A percentile compares a stretch with the other conserved stretches of the same genome.
Conservation (phyloP, 208 protist species). For the Acanthamoeba lenticulata region DNA sequence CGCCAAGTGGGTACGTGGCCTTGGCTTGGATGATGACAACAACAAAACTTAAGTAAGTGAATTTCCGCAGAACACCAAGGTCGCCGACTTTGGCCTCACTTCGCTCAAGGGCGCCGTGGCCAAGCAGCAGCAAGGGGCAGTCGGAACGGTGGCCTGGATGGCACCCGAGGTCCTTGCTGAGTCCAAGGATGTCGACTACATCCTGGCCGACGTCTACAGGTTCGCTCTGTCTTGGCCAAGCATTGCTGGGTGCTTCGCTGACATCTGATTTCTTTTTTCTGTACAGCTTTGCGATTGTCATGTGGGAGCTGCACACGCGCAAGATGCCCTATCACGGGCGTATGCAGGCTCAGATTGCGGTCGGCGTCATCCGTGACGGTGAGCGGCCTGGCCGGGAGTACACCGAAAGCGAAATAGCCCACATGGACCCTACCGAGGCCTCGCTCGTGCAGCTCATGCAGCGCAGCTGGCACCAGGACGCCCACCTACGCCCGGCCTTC, state of each 20-base stretch:
- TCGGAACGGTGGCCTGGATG: background rate
- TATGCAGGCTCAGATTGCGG: background rate
- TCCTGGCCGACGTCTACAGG: background rate
- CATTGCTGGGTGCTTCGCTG: background rate
- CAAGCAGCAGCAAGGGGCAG: background rate
- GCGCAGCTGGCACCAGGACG: background rate
- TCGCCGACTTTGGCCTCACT: conserved; percentile 12
- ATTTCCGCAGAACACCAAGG: background rate
- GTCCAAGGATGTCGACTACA: background rate
- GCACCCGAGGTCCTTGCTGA: background rate
- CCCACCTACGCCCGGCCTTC: background rate
- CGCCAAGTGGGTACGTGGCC: conserved; percentile 5
- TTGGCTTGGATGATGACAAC: background rate
- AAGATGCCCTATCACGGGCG: background rate
- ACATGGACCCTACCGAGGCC: background rate
- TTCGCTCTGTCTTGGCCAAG: background rate
- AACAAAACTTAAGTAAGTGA: background rate
- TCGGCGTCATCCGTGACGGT: background rate
- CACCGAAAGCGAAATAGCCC: background rate
- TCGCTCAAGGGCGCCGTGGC: background rate
- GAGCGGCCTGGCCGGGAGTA: background rate
- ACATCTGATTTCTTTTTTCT: background rate
- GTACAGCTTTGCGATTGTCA: background rate
- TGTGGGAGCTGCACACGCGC: conserved; percentile 21
- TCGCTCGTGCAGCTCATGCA: background rate